Percentiles rank a stretch among this genome's conserved stretches.
Conservation (phyloP, 805 yeast genomes). For the Ogataea pini region DNA sequence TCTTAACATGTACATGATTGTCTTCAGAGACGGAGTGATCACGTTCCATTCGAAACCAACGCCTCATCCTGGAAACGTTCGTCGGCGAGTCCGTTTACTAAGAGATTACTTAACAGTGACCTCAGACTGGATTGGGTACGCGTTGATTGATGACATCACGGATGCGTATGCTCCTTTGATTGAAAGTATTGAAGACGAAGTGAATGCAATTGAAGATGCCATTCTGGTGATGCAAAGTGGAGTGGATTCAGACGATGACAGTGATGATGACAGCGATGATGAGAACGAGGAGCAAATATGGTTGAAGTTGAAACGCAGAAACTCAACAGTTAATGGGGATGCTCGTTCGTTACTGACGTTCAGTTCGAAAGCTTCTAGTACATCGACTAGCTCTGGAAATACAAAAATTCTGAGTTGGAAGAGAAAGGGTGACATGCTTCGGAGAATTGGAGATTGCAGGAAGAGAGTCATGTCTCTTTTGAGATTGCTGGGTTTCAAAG, state of each 20-base stretch:
- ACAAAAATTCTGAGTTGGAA: slow-evolving; percentile 69
- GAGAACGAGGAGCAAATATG: slow-evolving; percentile 42
- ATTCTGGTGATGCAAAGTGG: slow-evolving; percentile 85
- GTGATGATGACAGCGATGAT: slow-evolving; percentile 40
- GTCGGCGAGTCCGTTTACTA: slow-evolving; percentile 86
- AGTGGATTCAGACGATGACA: slow-evolving; percentile 44
- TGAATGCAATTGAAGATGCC: slow-evolving; percentile 90
- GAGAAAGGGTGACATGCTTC: slow-evolving; percentile 89
- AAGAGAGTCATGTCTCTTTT: slow-evolving; percentile 90
- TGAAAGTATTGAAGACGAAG: slow-evolving; percentile 91
- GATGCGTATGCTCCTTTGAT: slow-evolving; percentile 98
- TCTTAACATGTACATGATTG: slow-evolving; percentile 87
- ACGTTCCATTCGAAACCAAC: slow-evolving; percentile 95
- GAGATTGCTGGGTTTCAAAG: slow-evolving; percentile 84
- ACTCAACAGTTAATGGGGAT: slow-evolving; percentile 31
- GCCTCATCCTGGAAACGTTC: slow-evolving; percentile 93
- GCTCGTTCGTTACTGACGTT: slow-evolving; percentile 22
- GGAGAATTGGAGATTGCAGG: slow-evolving; percentile 93
- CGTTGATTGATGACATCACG: slow-evolving; percentile 92
- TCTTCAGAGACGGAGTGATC: slow-evolving; percentile 85
- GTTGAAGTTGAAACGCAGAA: slow-evolving; percentile 32
- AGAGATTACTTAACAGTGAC: slow-evolving; percentile 87
- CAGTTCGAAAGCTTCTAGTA: slow-evolving; percentile 21
- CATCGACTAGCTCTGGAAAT: slow-evolving; percentile 38
- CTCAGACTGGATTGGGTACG: slow-evolving; percentile 97